Evolutionary conservation across 2,329 filamentous ascomycete genomes (phyloP).

Genomic region (Capronia coronata): DNA sequence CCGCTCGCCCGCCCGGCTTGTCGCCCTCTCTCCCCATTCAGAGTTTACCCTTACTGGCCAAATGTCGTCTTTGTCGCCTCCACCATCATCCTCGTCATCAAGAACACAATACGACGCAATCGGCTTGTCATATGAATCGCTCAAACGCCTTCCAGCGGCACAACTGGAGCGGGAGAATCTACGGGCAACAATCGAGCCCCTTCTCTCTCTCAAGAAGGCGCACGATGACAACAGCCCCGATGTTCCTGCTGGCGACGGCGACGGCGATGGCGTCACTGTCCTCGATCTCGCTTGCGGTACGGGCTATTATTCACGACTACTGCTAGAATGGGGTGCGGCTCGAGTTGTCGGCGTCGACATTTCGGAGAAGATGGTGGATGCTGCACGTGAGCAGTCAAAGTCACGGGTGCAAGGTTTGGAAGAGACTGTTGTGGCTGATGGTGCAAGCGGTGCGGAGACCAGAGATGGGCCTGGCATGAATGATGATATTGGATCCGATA

Average conservation of each 20-base stretch:
- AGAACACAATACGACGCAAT: constrained; percentile 17
- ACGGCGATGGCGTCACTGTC: constrained; percentile 17
- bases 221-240: background rate
- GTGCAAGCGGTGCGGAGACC: too few relatives aligned
- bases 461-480: too few relatives aligned
- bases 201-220: background rate
- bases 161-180: constrained; percentile 13
- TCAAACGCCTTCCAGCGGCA: constrained; percentile 12
- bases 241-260: background rate
- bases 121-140: constrained; percentile 12
- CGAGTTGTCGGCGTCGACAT: constrained; percentile 36
- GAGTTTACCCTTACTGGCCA: too few relatives aligned
- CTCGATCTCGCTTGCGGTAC: constrained; percentile 39
- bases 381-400: constrained; percentile 17
- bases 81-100: background rate
- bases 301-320: constrained; percentile 34
- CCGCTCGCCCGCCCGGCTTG: too few relatives aligned
- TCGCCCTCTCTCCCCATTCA: too few relatives aligned
- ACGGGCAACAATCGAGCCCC: constrained; percentile 4
- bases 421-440: too few relatives aligned
- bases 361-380: constrained; percentile 33
- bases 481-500: too few relatives aligned
- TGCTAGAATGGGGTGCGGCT: constrained; percentile 34
- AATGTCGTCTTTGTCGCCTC: background rate
- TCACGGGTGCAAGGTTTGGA: too few relatives aligned